Percentiles rank a stretch among this genome's conserved stretches.
Conservation (phyloP, 345 rosid genomes). For the Pseudoturritis turrita region DNA sequence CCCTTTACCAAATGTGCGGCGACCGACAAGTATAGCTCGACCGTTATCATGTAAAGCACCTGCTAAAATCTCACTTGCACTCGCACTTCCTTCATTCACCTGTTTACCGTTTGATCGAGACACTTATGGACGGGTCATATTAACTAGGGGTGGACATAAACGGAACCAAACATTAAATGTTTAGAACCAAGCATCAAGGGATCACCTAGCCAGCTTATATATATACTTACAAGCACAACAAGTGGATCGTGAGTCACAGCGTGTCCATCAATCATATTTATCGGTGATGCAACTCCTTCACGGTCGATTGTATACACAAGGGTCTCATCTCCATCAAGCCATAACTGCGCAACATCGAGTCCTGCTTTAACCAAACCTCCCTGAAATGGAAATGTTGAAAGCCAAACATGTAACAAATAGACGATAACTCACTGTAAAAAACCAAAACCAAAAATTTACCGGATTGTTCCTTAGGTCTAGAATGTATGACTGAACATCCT, state of each 20-base stretch:
- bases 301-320: constrained; percentile 84
- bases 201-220: neutral
- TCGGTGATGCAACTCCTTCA: constrained; percentile 67
- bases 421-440: neutral
- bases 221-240: constrained; percentile 71
- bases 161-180: neutral
- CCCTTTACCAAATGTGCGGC: constrained; percentile 85
- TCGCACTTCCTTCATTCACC: constrained; percentile 94
- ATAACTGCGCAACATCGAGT: constrained; percentile 83
- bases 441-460: constrained; percentile 26
- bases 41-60: constrained; percentile 90
- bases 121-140: neutral
- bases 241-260: constrained; percentile 88
- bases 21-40: constrained; percentile 87
- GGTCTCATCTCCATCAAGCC: constrained; percentile 91
- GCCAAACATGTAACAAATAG: neutral
- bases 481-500: constrained; percentile 77
- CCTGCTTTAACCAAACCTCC: constrained; percentile 92
- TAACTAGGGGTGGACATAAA: neutral
- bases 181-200: neutral
- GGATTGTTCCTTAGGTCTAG: constrained; percentile 86
- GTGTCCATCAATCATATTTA: constrained; percentile 71
- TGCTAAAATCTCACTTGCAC: constrained; percentile 95
- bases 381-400: constrained; percentile 30
- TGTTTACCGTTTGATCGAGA: constrained; percentile 22